These are phyloP conservation scores for Mycena albidolilacea DNA, from an alignment of 768 basidiomycete species.

Conservation along the genomic window DNA sequence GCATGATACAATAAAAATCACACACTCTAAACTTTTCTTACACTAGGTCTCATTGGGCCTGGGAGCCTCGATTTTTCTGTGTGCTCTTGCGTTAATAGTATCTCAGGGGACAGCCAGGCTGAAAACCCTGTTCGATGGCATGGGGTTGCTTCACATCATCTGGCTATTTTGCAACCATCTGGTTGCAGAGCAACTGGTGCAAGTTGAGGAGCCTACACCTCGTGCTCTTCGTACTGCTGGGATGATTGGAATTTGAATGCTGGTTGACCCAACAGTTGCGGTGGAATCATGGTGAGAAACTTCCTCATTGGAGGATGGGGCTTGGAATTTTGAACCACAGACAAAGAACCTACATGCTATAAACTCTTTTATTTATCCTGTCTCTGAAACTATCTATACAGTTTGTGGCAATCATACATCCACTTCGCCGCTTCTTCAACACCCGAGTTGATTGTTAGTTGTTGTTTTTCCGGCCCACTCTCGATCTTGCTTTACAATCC, in stretches of 20 bases:
- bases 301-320: background rate
- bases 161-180: background rate
- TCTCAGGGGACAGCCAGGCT: background rate
- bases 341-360: background rate
- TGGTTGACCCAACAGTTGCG: background rate
- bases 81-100: background rate
- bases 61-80: background rate
- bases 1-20: background rate
- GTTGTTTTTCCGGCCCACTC: no score
- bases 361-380: no score
- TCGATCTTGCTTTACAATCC: no score
- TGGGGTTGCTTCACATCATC: constrained; percentile 4
- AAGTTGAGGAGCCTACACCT: background rate
- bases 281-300: background rate
- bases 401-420: no score
- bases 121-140: background rate
- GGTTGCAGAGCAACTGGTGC: background rate
- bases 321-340: background rate
- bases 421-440: no score
- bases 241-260: constrained; percentile 1
- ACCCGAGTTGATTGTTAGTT: no score
- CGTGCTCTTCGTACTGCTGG: background rate
- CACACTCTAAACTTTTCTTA: background rate
- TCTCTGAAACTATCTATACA: no score
- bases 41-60: constrained; percentile 9